phyloP scores from a whole-genome alignment of 2,329 filamentous ascomycete species.

The Aspergillus pseudotamarii region DNA sequence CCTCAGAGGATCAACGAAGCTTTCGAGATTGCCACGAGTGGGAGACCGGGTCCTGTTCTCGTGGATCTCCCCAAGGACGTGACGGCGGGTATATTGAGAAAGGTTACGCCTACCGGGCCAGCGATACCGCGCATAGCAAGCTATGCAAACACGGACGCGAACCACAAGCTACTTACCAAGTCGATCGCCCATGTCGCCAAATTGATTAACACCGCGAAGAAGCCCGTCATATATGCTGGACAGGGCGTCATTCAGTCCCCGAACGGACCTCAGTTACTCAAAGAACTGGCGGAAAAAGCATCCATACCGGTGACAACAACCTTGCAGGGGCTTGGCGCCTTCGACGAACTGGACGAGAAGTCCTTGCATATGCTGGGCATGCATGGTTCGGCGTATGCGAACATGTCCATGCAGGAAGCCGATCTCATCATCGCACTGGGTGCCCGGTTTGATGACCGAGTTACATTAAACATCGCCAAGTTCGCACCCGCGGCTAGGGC shows the following conservation, averaged over 20 bases:
- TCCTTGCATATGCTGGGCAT: conserved; percentile 95
- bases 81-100: neutral
- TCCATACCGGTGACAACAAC: conserved; percentile 92
- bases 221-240: conserved; percentile 88
- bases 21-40: conserved; percentile 91
- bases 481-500: conserved; percentile 83
- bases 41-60: conserved; percentile 86
- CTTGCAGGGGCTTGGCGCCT: conserved; percentile 84
- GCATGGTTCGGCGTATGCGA: conserved; percentile 92
- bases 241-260: conserved; percentile 77
- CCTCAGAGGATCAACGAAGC: conserved; percentile 91
- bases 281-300: conserved; percentile 77
- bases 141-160: conserved; percentile 35
- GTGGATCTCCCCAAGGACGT: conserved; percentile 94
- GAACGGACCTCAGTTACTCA: conserved; percentile 74
- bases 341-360: conserved; percentile 86
- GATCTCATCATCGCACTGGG: conserved; percentile 92
- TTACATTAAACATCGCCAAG: conserved; percentile 73
- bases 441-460: conserved; percentile 89
- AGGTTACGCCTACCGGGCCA: neutral
- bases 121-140: neutral
- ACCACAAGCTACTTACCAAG: conserved; percentile 24
- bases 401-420: conserved; percentile 92
- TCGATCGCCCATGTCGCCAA: conserved; percentile 71
- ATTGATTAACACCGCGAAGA: conserved; percentile 82